These are phyloP conservation scores for Platanus orientalis DNA, from an alignment of 164 flowering plant species.

Conservation along the genomic window DNA sequence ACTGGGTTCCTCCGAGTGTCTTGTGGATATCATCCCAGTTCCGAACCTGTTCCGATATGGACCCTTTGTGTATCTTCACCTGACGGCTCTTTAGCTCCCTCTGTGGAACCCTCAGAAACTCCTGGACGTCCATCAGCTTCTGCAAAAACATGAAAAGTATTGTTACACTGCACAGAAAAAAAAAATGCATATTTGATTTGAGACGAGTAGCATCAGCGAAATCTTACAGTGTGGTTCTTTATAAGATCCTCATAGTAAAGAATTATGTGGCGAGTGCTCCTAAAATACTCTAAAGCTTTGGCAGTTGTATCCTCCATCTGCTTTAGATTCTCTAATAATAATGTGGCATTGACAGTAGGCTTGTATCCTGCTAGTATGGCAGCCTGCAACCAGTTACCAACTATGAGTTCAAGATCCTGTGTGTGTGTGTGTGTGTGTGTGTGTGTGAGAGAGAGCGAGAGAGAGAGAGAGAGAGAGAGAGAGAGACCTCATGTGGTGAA, in stretches of 20 bases:
- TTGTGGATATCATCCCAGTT: conserved; percentile 73
- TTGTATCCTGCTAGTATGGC: conserved; percentile 54
- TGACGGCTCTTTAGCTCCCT: conserved; percentile 62
- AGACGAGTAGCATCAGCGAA: background rate
- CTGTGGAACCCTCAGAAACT: conserved; percentile 62
- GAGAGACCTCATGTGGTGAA: conserved; percentile 45
- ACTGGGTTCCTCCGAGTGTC: conserved; percentile 61
- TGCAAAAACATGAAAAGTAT: conserved; percentile 32
- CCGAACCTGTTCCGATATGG: conserved; percentile 55
- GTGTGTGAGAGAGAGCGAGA: background rate
- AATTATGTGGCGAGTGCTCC: conserved; percentile 51
- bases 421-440: background rate
- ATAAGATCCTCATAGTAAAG: conserved; percentile 63
- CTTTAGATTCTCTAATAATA: conserved; percentile 35
- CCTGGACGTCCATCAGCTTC: conserved; percentile 63
- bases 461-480: conserved; percentile 10
- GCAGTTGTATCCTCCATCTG: conserved; percentile 26
- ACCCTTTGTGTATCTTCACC: conserved; percentile 87
- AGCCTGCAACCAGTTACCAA: conserved; percentile 38
- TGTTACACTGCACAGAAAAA: conserved; percentile 6
- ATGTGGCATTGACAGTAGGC: conserved; percentile 39
- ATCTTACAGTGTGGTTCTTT: conserved; percentile 43
- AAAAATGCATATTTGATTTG: background rate
- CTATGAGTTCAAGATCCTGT: background rate
- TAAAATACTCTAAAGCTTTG: conserved; percentile 50